Conservation (phyloP, 768 basidiomycete species). For the Cystofilobasidium bisporidii region DNA sequence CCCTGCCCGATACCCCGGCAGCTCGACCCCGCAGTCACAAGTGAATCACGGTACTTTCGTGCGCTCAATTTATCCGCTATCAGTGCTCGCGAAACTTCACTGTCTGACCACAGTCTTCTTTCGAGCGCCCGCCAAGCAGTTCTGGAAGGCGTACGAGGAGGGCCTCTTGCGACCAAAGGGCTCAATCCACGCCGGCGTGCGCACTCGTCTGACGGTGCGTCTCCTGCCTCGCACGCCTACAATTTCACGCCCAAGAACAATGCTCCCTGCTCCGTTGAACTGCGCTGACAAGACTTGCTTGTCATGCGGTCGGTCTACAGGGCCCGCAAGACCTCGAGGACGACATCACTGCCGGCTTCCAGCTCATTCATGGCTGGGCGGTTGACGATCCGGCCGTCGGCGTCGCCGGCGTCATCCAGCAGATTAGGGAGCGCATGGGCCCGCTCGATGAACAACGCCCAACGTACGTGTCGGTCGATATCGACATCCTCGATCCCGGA, state of each 20-base stretch:
- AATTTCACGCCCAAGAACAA: too few relatives aligned
- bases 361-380: slow-evolving; percentile 68
- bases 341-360: slow-evolving; percentile 65
- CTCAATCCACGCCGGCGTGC: slow-evolving; percentile 74
- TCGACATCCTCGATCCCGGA: slow-evolving; percentile 38
- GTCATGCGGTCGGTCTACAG: slow-evolving; percentile 42
- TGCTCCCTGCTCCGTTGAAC: slow-evolving; percentile 29
- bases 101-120: neutral
- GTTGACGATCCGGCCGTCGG: slow-evolving; percentile 61
- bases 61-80: neutral
- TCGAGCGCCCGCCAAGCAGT: slow-evolving; percentile 34
- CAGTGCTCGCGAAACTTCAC: neutral
- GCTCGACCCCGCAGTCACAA: slow-evolving; percentile 46
- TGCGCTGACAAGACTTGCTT: neutral
- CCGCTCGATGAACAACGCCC: slow-evolving; percentile 45
- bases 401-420: slow-evolving; percentile 55
- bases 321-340: slow-evolving; percentile 55
- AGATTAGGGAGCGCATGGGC: slow-evolving; percentile 64
- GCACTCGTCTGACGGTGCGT: slow-evolving; percentile 59
- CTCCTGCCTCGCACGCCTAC: too few relatives aligned
- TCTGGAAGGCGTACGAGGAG: slow-evolving; percentile 66
- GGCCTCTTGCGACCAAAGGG: slow-evolving; percentile 58
- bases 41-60: slow-evolving; percentile 73
- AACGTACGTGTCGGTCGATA: slow-evolving; percentile 52
- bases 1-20: slow-evolving; percentile 42